Base-by-base conservation (phyloP, 345 rosid species). In the Mallotus nudiflorus region DNA sequence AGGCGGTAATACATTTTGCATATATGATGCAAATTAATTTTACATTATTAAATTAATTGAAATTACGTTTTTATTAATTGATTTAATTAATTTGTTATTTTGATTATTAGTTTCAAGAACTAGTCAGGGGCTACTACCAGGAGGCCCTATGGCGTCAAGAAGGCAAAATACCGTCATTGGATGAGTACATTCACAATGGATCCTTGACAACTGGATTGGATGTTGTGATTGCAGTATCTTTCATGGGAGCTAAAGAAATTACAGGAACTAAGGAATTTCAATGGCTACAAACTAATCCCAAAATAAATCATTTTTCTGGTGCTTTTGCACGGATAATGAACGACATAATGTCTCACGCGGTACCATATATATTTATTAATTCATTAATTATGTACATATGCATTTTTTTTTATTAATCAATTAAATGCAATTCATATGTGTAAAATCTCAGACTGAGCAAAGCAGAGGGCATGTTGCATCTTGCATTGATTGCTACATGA, bases 391-490 rank as follows among this genome's bases (percentile, higher is more conserved):
- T 11, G 12, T 1, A 3, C 11, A 11, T 11, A 33, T 33, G n/a
- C n/a, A n/a, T n/a, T n/a, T n/a, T n/a, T n/a, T n/a, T n/a, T n/a
- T 33, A 33, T 33, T 33, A 33, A 33, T 2, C 4, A 33, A 33
- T 33, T 33, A 33, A 33, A 33, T 33, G 3, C 4, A 33, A 3
- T 33, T 3, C 6, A 6, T 33, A 33, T 33, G 3, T 2, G 4
- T 8, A 28, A 57, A 57, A 28, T 29, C 1, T 40, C 37, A 67
- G 62, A 37, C 35, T 9, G 71, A 39, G 50, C 33, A 67, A 67
- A 9, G 2, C 9, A 67, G 71, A 67, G 62, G 29, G 24, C 71
- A 53, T 18, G 71, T 39, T 14, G 61, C 62, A 15, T 37, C 71
- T 5, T 20, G 71, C 35, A 25, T 54, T 0, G 71, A 54, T 0